Conservation (phyloP, 192 early-diverging fungal genomes). For the Dimargaris xerosporica region DNA sequence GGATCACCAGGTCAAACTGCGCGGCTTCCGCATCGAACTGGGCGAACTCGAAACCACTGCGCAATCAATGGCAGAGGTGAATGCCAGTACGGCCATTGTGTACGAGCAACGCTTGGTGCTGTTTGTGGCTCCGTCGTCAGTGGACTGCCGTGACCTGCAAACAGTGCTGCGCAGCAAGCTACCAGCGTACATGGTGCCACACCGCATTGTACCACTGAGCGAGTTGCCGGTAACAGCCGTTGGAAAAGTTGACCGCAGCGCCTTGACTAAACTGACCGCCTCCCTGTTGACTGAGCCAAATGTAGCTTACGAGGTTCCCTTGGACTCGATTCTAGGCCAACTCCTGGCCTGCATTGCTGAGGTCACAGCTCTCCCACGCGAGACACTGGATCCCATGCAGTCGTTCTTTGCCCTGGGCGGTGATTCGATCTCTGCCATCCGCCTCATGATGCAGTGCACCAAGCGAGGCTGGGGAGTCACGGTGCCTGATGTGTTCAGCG, state of each 20-base stretch:
- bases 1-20: constrained; percentile 4
- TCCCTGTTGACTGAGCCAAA: neutral
- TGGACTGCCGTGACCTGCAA: too few species aligned
- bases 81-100: neutral
- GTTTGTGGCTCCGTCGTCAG: neutral
- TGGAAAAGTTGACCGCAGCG: neutral
- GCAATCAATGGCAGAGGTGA: neutral
- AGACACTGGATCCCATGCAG: neutral
- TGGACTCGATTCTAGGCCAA: neutral
- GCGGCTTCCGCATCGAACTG: constrained; percentile 6
- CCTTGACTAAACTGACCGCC: neutral
- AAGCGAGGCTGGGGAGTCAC: too few species aligned
- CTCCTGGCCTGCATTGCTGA: neutral
- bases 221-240: neutral
- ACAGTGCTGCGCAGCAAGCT: neutral
- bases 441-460: too few species aligned
- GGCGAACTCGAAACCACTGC: neutral
- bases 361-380: neutral
- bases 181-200: neutral
- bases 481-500: too few species aligned
- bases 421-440: constrained; percentile 6
- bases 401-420: neutral
- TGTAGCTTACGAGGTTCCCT: neutral
- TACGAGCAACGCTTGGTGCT: neutral
- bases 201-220: neutral